Evolutionary conservation across 73 alveolate species (phyloP).

Genomic region (Paramecium bursaria): DNA sequence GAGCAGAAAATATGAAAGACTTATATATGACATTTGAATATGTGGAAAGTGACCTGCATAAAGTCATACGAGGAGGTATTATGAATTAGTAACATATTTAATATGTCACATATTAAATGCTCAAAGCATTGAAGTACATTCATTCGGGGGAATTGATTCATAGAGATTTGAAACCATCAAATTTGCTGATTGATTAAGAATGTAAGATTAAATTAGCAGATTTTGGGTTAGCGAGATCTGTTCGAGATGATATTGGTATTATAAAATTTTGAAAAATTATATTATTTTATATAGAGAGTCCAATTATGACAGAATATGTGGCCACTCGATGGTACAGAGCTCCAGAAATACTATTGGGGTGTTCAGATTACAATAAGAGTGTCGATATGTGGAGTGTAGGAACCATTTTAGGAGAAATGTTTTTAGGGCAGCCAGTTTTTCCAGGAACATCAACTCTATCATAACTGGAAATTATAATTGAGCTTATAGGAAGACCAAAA

Average conservation of each 20-base stretch:
- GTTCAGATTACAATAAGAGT: slow-evolving; percentile 76
- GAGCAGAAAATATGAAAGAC: slow-evolving; percentile 81
- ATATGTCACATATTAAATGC: slow-evolving; percentile 74
- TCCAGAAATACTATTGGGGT: slow-evolving; percentile 81
- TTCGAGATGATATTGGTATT: slow-evolving; percentile 61
- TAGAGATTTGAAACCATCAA: slow-evolving; percentile 89
- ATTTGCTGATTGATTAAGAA: slow-evolving; percentile 83
- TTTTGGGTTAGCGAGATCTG: slow-evolving; percentile 86
- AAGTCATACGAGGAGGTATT: slow-evolving; percentile 77
- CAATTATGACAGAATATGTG: slow-evolving; percentile 86
- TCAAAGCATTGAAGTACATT: slow-evolving; percentile 79
- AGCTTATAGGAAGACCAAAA: slow-evolving; percentile 85
- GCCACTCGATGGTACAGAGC: slow-evolving; percentile 94
- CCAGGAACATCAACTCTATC: slow-evolving; percentile 85
- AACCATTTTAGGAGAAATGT: slow-evolving; percentile 85
- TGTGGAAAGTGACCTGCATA: slow-evolving; percentile 85
- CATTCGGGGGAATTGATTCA: slow-evolving; percentile 88
- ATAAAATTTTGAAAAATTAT: slow-evolving; percentile 59
- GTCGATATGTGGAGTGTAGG: slow-evolving; percentile 93
- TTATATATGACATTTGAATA: slow-evolving; percentile 76
- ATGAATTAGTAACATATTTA: slow-evolving; percentile 77
- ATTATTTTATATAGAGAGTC: slow-evolving; percentile 70
- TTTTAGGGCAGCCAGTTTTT: slow-evolving; percentile 80
- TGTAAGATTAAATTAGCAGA: slow-evolving; percentile 90
- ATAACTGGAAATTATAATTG: slow-evolving; percentile 74